Evolutionary conservation across 2,329 filamentous ascomycete species (phyloP).

Genomic region (Neonectria sp.): DNA sequence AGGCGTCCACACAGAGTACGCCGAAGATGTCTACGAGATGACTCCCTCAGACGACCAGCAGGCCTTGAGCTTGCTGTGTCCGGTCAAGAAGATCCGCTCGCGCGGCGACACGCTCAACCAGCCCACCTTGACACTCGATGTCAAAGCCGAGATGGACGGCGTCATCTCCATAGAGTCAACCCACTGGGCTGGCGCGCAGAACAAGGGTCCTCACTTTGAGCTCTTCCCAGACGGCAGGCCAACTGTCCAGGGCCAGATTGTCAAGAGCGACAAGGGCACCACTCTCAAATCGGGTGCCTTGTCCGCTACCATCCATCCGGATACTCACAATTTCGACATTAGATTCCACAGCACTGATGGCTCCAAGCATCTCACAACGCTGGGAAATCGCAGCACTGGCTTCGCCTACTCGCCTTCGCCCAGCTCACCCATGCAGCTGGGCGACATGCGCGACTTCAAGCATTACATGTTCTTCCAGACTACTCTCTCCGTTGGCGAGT

Average conservation of each 20-base stretch:
- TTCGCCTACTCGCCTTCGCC: conserved; percentile 55
- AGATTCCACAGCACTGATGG: conserved; percentile 56
- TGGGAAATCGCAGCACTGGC: conserved; percentile 57
- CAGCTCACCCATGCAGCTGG: conserved; percentile 53
- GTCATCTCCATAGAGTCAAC: conserved; percentile 58
- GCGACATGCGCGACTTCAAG: conserved; percentile 59
- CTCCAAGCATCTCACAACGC: conserved; percentile 54
- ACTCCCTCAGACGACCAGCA: conserved; percentile 62
- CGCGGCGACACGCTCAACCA: conserved; percentile 71
- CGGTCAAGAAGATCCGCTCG: conserved; percentile 66
- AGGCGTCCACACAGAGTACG: conserved; percentile 74
- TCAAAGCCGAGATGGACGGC: conserved; percentile 56
- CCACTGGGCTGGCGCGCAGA: conserved; percentile 57
- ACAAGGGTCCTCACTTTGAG: conserved; percentile 57
- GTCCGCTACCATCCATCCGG: conserved; percentile 53
- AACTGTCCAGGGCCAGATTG: conserved; percentile 46
- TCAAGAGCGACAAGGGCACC: conserved; percentile 53
- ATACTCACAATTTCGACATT: conserved; percentile 56
- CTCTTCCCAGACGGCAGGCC: conserved; percentile 56
- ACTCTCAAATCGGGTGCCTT: conserved; percentile 55
- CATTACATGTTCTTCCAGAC: conserved; percentile 73
- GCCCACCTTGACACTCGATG: conserved; percentile 63
- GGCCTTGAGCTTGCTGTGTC: conserved; percentile 69
- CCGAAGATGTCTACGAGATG: conserved; percentile 72
- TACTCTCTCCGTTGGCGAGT: conserved; percentile 71